Evolutionary conservation across 208 protist genomes (phyloP), one percentile per base, ranked within the genome.

Genomic region (Acanthamoeba royreba): DNA sequence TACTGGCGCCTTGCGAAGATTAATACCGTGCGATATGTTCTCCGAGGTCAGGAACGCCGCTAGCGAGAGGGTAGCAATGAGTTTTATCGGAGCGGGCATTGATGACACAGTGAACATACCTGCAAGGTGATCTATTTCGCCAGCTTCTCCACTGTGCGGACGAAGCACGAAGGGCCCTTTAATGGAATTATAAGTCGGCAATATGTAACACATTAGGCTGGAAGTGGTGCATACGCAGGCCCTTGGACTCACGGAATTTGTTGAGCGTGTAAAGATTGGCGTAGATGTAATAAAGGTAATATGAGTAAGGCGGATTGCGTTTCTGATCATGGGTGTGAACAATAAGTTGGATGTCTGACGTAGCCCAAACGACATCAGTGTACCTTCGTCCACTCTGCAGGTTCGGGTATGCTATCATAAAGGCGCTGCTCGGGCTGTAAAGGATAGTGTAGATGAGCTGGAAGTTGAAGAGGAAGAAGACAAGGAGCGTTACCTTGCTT

Each of bases 261-360:
- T 99, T 99, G 11, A 99, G 97, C 13, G 98, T 98, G 86, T 97
- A 95, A 52, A 99, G 97, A 96, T 99, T 99, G 38, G 99, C 98
- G 95, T 99, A 99, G 47, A 99, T 96, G 95, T 99, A 99, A 46
- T 95, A 96, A 25, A 98, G 95, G 95, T 99, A 99, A 96, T 99
- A 99, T 58, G 98, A 98, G 96, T 99, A 99, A 15, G 99, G 99
- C 52, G 99, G 99, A 97, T 99, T 99, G 55, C 98, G 96, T n/a
- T 98, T 95, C 15, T 95, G 77, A 22, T 63, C 40, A 17, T 22
- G 15, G 40, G 3, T 40, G 69, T n/a, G 33, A 81, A 28, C 19
- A 17, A 81, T 4, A 38, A 40, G 69, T 3, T 47, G 43, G n/a
- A 4, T 42, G 2, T 38, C 35, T 47, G 4, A n/a, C n/a, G n/a